Evolutionary conservation across 225 moss, liverwort and hornwort species (phyloP).

Genomic region (Marchantia paleacea): DNA sequence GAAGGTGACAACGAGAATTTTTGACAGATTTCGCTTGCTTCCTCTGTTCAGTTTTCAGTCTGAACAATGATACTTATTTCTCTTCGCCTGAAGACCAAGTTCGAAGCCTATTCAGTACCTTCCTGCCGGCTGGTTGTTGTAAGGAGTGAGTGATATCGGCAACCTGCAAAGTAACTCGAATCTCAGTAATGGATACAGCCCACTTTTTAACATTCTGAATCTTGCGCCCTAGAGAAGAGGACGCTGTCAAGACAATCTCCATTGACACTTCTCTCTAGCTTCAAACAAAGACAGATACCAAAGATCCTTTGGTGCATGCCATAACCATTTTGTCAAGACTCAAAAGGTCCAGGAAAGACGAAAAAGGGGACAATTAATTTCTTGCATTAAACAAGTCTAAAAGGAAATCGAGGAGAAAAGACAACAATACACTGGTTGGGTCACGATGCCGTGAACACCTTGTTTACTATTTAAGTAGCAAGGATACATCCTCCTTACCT

Average conservation of each 20-base stretch:
- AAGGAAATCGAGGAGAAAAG: neutral
- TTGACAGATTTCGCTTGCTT: neutral
- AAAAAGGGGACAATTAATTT: neutral
- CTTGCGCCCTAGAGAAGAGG: neutral
- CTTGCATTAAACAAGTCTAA: neutral
- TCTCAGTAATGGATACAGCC: neutral
- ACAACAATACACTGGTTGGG: neutral
- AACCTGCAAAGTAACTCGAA: constrained; percentile 36
- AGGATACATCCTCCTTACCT: neutral
- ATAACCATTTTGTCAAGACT: neutral
- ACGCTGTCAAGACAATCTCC: neutral
- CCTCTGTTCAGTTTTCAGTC: neutral
- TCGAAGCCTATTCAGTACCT: constrained; percentile 20
- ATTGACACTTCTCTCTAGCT: neutral
- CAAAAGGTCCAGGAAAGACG: neutral
- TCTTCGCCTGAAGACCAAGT: neutral
- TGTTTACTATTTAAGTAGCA: neutral
- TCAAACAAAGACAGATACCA: too few species aligned
- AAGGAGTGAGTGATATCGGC: constrained; percentile 93
- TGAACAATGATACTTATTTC: neutral
- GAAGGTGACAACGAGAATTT: neutral
- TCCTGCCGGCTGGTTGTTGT: constrained; percentile 83
- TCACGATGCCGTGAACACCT: neutral
- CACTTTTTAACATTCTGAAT: neutral
- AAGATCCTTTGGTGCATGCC: neutral